Evolutionary conservation across 257 asterid genomes (phyloP), one percentile per base, ranked within the genome.

Genomic region (Nicotiana attenuata): DNA sequence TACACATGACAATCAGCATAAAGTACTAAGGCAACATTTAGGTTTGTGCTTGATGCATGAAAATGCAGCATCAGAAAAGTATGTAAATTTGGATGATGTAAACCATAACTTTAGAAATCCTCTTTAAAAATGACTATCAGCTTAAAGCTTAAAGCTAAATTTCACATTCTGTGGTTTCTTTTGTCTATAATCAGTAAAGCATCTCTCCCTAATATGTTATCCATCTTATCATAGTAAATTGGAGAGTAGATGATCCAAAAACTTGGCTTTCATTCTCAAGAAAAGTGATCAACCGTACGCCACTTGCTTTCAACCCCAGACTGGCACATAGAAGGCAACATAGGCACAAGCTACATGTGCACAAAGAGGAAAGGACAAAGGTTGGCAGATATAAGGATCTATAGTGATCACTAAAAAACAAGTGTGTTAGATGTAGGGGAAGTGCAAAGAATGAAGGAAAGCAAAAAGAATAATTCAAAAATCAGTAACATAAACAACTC

Each of bases 271-370:
- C 79, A 50, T 14, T 73, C 45, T 24, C 41, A 47, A 50, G 63
- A 57, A 57, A 57, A 57, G 64, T n/a, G n/a, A 57, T 19, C 24
- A 57, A 19, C 64, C 24, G 26, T 57, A 57, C 13, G 9, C 64
- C 10, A 57, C 20, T 57, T 57, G 64, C 64, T 57, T 57, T 71
- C 57, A 71, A 20, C 59, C 78, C 78, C 78, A 41, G 78, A 75
- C 24, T 47, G 63, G n/a, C 26, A 22, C 60, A 75, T 15, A 50
- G 22, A 75, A 73, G 63, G 63, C 63, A 52, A 26, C 64, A 75
- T 75, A 75, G 64, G 5, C 45, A 75, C 80, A 52, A 75, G 63
- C 26, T 3, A 75, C 80, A 47, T 26, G 80, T 52, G 80, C 80
- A 24, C 64, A 75, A 75, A 50, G 64, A 50, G 22, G 33, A 73